Base-by-base conservation (phyloP, 345 rosid species). In the Camelina laxa region DNA sequence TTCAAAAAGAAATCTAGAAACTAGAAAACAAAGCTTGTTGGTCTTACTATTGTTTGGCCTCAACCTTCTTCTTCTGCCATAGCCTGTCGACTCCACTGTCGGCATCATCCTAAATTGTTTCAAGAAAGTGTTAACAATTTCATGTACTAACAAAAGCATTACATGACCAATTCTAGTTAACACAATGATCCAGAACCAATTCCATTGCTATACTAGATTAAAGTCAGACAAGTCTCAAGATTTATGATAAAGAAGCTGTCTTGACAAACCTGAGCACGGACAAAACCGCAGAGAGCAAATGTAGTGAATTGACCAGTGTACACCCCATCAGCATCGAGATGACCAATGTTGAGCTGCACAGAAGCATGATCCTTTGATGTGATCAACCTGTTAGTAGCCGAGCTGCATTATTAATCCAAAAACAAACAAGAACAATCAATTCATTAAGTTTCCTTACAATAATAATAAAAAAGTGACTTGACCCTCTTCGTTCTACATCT, bases 1-100 rank as follows among this genome's bases (percentile, higher is more conserved):
- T 22, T 24, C 1, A 7, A 16, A 13, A 42, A 13, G 13, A 16
- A 58, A 47, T 0, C 57, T 54, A 65, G 65, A 67, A 60, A 59
- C 57, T 54, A 65, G 65, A 67, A 60, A 59, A 60, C 79, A 60
- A n/a, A 75, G 65, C 36, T 9, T 48, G 6, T 14, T 48, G 50
- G 9, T 54, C 68, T 76, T 49, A 65, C 54, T 21, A 60, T 30
- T 53, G 70, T 51, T 69, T 69, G 17, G 68, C 21, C 45, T 78
- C 81, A 21, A 27, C 48, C 51, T 67, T 78, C 81, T 78, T 78
- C 58, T 78, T 83, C 61, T 71, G 84, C 85, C 85, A 78, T 24
- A 87, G 87, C 85, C 91, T 81, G 69, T 85, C 91, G 8, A 87
- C 41, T 1, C 80, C 91, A 73, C 91, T 85, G 72, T 85, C 91